A percentile compares a stretch with the other conserved stretches of the same genome.
phyloP scores from a whole-genome alignment of 2,329 filamentous ascomycete species.

The Rhinocladiella mackenziei region DNA sequence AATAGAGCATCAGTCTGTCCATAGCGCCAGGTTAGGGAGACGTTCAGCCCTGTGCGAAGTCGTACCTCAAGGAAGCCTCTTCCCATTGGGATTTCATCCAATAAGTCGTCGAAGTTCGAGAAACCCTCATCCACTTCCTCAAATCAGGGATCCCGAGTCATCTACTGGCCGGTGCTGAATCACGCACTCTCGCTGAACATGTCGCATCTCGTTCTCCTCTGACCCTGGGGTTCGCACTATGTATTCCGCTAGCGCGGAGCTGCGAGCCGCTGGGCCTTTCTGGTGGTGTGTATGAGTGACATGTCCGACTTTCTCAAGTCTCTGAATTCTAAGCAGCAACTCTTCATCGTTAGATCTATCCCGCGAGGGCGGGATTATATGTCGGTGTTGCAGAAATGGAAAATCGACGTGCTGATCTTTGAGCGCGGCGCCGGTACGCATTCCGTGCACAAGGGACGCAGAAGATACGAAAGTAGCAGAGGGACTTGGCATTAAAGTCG shows the following conservation, averaged over 20 bases:
- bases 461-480: constrained; percentile 57
- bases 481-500: constrained; percentile 63
- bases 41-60: too few species aligned
- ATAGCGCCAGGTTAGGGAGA: too few species aligned
- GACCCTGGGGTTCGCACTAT: constrained; percentile 78
- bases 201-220: constrained; percentile 67
- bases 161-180: constrained; percentile 70
- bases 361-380: constrained; percentile 66
- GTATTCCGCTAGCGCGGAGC: constrained; percentile 68
- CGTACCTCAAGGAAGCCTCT: too few species aligned
- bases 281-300: constrained; percentile 68
- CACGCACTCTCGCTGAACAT: constrained; percentile 68
- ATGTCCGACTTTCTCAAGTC: constrained; percentile 61
- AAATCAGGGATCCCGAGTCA: constrained; percentile 62
- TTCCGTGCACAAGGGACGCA: constrained; percentile 60
- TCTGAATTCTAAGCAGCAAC: constrained; percentile 66
- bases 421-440: constrained; percentile 77
- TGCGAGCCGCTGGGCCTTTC: constrained; percentile 69
- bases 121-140: background rate
- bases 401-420: constrained; percentile 70
- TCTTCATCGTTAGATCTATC: constrained; percentile 65
- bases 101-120: constrained; percentile 10
- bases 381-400: constrained; percentile 69
- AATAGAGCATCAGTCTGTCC: too few species aligned
- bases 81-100: too few species aligned